Percentiles rank a stretch among this genome's conserved stretches.
These are phyloP conservation scores for Intubia oerlemansii DNA, from an alignment of 2,329 filamentous ascomycete genomes.

Conservation along the genomic window DNA sequence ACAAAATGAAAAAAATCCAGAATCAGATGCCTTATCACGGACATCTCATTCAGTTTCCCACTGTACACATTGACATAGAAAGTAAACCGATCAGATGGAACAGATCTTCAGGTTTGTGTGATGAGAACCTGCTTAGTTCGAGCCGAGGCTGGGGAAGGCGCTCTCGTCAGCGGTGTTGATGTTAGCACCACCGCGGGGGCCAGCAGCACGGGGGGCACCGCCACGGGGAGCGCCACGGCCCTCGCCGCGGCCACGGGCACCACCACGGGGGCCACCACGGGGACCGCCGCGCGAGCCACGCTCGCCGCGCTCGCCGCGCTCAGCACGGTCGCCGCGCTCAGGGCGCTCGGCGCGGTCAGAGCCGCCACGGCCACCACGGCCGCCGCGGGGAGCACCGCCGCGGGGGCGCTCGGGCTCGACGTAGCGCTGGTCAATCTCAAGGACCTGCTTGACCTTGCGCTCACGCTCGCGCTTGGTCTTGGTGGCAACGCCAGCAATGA, in stretches of 20 bases:
- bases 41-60: no score
- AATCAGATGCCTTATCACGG: no score
- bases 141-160: slow-evolving; percentile 40
- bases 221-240: slow-evolving; percentile 20
- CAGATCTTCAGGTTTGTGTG: no score
- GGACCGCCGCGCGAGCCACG: slow-evolving; percentile 26
- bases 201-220: slow-evolving; percentile 22
- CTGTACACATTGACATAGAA: no score
- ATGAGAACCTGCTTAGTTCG: background rate
- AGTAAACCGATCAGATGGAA: no score
- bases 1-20: no score
- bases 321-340: slow-evolving; percentile 17
- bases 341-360: slow-evolving; percentile 23
- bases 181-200: slow-evolving; percentile 20
- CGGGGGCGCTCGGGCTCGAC: slow-evolving; percentile 46
- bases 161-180: slow-evolving; percentile 36
- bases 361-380: slow-evolving; percentile 23
- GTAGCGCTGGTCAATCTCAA: slow-evolving; percentile 76
- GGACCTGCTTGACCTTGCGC: slow-evolving; percentile 73
- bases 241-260: slow-evolving; percentile 21
- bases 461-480: slow-evolving; percentile 75
- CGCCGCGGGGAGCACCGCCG: slow-evolving; percentile 20
- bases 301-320: slow-evolving; percentile 19
- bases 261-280: slow-evolving; percentile 24
- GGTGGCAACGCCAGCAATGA: slow-evolving; percentile 50